A percentile compares a stretch with the other conserved stretches of the same genome.
These are phyloP conservation scores for Septoria petroselini DNA, from an alignment of 2,329 filamentous ascomycete genomes.

Conservation along the genomic window DNA sequence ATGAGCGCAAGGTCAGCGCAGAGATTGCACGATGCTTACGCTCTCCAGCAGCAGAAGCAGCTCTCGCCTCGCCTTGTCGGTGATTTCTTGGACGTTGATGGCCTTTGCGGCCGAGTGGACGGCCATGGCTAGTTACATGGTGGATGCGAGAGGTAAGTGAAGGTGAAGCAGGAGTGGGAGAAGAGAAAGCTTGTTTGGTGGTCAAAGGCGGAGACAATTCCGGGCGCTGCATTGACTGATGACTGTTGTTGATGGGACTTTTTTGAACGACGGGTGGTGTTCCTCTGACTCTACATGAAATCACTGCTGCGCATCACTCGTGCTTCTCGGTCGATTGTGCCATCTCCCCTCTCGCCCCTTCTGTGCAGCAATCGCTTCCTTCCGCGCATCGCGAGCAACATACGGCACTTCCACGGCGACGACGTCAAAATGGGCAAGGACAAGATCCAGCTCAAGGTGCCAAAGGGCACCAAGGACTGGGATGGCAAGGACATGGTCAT, in stretches of 20 bases:
- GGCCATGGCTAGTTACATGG: conserved; percentile 39
- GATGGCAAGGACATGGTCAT: conserved; percentile 74
- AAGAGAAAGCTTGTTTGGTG: too few relatives aligned
- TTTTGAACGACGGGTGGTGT: neutral
- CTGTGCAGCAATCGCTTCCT: too few relatives aligned
- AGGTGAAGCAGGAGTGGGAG: neutral
- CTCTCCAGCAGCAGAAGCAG: conserved; percentile 87
- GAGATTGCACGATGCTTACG: conserved; percentile 62
- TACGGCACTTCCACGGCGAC: conserved; percentile 17
- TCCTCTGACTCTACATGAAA: conserved; percentile 23
- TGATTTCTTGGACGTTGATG: conserved; percentile 73
- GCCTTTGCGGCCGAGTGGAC: conserved; percentile 55
- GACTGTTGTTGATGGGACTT: conserved; percentile 3
- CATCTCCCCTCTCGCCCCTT: neutral
- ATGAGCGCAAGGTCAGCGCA: conserved; percentile 18
- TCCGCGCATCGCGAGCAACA: too few relatives aligned
- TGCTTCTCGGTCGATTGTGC: conserved; percentile 5
- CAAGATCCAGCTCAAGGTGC: conserved; percentile 70
- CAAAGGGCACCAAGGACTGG: conserved; percentile 90
- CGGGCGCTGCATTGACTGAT: neutral
- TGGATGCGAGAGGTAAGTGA: neutral
- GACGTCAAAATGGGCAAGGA: conserved; percentile 44
- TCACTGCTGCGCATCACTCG: conserved; percentile 13
- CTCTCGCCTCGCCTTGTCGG: conserved; percentile 80
- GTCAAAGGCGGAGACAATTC: conserved; percentile 9